These are phyloP conservation scores for Funneliformis geosporum DNA, from an alignment of 192 early-diverging fungal species.

Conservation along the genomic window DNA sequence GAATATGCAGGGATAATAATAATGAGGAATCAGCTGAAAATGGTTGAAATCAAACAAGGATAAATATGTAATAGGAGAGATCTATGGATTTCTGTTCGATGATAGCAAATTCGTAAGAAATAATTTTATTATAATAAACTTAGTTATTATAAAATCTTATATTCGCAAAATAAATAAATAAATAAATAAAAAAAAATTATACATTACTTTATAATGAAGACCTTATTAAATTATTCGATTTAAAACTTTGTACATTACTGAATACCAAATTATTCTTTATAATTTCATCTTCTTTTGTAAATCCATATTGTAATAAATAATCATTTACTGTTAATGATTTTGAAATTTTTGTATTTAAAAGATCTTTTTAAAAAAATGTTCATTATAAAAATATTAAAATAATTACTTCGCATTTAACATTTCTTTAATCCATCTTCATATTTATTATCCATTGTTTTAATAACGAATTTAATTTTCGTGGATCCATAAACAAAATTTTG, in stretches of 20 bases:
- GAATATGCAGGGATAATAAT: too few species aligned
- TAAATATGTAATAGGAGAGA: too few species aligned
- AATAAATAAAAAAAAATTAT: too few species aligned
- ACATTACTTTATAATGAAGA: too few species aligned
- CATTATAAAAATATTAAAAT: background rate
- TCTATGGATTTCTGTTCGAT: too few species aligned
- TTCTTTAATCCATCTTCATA: background rate
- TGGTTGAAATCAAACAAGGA: too few species aligned
- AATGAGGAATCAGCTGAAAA: too few species aligned
- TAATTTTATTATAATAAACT: too few species aligned
- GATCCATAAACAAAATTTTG: too few species aligned
- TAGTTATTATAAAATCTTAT: too few species aligned
- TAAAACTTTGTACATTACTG: background rate
- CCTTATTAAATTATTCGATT: background rate
- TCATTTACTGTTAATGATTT: background rate
- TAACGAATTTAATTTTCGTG: background rate
- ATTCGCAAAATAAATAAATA: too few species aligned
- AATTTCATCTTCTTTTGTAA: background rate
- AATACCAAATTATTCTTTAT: slow-evolving; percentile 13
- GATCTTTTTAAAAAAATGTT: background rate
- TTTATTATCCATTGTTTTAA: background rate
- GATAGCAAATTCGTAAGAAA: too few species aligned
- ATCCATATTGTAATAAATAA: background rate
- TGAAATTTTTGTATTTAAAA: slow-evolving; percentile 8
- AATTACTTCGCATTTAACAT: background rate